These are phyloP conservation scores for Verticillium nonalfalfae DNA, from an alignment of 2,329 filamentous ascomycete genomes.

Conservation along the genomic window DNA sequence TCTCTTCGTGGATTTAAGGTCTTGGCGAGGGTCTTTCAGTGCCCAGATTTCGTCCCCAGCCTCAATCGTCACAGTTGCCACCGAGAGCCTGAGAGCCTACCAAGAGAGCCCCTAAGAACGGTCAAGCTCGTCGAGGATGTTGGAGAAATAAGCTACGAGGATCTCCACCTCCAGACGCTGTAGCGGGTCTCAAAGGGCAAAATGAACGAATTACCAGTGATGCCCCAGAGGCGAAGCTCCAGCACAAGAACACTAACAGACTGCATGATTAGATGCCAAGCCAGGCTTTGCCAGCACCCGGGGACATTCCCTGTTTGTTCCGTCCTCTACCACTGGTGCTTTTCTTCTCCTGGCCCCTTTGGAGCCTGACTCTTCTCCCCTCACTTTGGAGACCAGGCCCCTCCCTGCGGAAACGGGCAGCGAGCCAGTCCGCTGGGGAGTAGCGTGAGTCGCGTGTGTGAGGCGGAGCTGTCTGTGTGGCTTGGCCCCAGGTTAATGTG, in stretches of 20 bases:
- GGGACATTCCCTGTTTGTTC: neutral
- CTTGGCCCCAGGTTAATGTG: neutral
- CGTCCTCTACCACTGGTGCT: neutral
- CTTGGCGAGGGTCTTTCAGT: neutral
- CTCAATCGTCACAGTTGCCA: neutral
- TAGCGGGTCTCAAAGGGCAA: neutral
- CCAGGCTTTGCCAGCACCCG: neutral
- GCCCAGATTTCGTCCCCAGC: neutral
- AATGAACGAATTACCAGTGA: neutral
- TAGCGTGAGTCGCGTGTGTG: neutral
- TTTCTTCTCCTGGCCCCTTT: neutral
- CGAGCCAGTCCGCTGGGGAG: neutral
- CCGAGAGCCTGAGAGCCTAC: neutral
- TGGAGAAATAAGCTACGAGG: neutral
- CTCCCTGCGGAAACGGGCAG: neutral
- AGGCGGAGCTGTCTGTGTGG: slow-evolving; percentile 1
- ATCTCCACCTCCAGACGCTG: neutral
- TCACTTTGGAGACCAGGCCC: neutral
- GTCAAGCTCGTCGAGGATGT: neutral
- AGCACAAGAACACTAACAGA: neutral
- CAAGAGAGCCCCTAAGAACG: neutral
- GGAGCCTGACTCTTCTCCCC: neutral
- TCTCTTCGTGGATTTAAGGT: neutral
- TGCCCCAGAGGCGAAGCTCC: neutral
- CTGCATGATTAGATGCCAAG: neutral